A percentile compares a stretch with the other conserved stretches of the same genome.
These are phyloP conservation scores for Aegilops umbellulata DNA, from an alignment of 176 grass and related monocot genomes.

Conservation along the genomic window DNA sequence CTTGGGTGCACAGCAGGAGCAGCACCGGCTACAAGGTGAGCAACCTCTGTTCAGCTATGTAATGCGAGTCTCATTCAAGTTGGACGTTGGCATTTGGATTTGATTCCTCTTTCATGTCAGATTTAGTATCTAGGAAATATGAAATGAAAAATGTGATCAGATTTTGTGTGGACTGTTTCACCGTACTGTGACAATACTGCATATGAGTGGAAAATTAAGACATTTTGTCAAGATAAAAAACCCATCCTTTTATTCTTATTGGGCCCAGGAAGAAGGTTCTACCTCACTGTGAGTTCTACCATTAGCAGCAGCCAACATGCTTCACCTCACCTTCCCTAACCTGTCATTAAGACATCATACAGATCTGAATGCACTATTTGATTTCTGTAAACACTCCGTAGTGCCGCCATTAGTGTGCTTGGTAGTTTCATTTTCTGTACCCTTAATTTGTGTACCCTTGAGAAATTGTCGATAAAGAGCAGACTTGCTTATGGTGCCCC, in stretches of 20 bases:
- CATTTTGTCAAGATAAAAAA: background rate
- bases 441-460: background rate
- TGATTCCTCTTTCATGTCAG: background rate
- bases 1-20: background rate
- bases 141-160: background rate
- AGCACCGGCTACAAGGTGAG: background rate
- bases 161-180: background rate
- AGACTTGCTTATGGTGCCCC: background rate
- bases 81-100: background rate
- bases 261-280: background rate
- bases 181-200: background rate
- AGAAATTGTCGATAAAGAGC: background rate
- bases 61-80: too few relatives aligned
- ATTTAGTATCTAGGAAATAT: background rate
- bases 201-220: too few relatives aligned
- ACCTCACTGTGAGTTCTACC: background rate
- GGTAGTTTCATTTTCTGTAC: background rate
- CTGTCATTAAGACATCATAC: background rate
- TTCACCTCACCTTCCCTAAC: background rate
- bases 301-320: background rate
- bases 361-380: background rate
- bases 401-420: background rate
- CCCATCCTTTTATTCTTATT: background rate
- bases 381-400: background rate
- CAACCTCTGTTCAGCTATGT: background rate